Percentiles rank a stretch among this genome's conserved stretches.
These are phyloP conservation scores for Lentinula novae-zelandiae DNA, from an alignment of 1,284 basidiomycete species.

Conservation along the genomic window DNA sequence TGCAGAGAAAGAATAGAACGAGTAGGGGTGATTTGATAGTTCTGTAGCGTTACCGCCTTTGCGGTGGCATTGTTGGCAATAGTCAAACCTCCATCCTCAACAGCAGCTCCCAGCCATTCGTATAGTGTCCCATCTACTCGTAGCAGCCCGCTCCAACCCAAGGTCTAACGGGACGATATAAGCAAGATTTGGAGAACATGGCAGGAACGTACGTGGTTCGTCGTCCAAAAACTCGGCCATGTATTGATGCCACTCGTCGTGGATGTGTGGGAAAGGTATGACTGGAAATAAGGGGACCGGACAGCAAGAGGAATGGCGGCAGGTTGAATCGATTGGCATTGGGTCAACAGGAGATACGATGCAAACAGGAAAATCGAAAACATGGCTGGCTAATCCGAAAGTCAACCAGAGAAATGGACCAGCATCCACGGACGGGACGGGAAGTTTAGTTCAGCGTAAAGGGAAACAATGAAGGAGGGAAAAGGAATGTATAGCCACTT, in stretches of 20 bases:
- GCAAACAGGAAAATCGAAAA: not conserved
- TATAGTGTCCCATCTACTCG: slow-evolving; percentile 10
- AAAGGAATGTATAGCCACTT: not conserved
- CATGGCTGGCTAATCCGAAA: not conserved
- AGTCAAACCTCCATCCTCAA: not conserved
- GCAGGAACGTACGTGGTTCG: not conserved
- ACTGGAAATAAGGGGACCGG: slow-evolving; percentile 30
- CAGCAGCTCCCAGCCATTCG: slow-evolving; percentile 5
- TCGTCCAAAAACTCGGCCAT: slow-evolving; percentile 14
- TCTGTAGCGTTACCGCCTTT: not conserved
- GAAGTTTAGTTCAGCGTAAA: not conserved
- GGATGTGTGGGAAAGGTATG: slow-evolving; percentile 20
- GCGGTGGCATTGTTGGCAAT: not conserved
- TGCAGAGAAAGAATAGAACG: slow-evolving; percentile 3
- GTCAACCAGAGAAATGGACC: not conserved
- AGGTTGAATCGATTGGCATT: slow-evolving; percentile 14
- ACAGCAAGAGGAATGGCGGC: slow-evolving; percentile 28
- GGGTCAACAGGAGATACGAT: not conserved
- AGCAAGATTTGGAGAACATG: not conserved
- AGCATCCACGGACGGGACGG: not conserved
- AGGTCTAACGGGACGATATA: not conserved
- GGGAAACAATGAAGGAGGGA: not conserved
- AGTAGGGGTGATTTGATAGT: slow-evolving; percentile 10
- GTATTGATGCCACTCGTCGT: slow-evolving; percentile 2
- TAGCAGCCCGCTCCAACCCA: slow-evolving; percentile 10